phyloP scores from a whole-genome alignment of 768 basidiomycete species.

The Amanita molliuscula region DNA sequence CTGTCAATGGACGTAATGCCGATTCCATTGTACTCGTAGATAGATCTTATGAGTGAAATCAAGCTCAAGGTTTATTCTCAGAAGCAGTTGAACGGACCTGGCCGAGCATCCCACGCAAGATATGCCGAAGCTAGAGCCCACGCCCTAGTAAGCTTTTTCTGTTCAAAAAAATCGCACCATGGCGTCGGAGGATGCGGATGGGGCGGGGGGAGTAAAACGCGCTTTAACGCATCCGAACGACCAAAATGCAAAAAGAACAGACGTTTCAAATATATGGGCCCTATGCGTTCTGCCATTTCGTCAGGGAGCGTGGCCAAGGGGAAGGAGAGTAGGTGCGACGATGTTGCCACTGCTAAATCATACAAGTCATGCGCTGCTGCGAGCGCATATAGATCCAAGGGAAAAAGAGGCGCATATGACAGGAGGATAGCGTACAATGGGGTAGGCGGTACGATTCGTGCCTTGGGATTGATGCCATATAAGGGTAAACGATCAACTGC shows the following conservation, averaged over 20 bases:
- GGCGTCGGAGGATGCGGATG: slow-evolving; percentile 64
- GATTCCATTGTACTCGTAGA: slow-evolving; percentile 64
- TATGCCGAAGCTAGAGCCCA: slow-evolving; percentile 81
- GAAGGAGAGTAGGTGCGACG: slow-evolving; percentile 65
- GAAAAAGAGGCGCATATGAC: slow-evolving; percentile 54
- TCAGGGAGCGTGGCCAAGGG: slow-evolving; percentile 61
- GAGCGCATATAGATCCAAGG: slow-evolving; percentile 64
- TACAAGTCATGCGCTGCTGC: slow-evolving; percentile 58
- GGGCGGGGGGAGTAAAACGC: slow-evolving; percentile 65
- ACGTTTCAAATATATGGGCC: slow-evolving; percentile 68
- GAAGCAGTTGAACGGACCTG: slow-evolving; percentile 35
- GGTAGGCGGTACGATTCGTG: slow-evolving; percentile 36
- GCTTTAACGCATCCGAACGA: slow-evolving; percentile 72
- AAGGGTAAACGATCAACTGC: slow-evolving; percentile 45
- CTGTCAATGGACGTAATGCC: slow-evolving; percentile 57
- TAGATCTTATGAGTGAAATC: slow-evolving; percentile 37
- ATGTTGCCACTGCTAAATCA: slow-evolving; percentile 67
- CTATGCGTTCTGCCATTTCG: slow-evolving; percentile 57
- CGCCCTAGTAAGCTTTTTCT: slow-evolving; percentile 70
- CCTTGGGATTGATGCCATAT: slow-evolving; percentile 51
- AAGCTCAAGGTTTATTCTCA: neutral
- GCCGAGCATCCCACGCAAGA: slow-evolving; percentile 75
- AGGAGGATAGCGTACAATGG: slow-evolving; percentile 53
- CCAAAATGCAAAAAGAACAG: slow-evolving; percentile 81
- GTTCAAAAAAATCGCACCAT: slow-evolving; percentile 60